Evolutionary conservation across 805 yeast species (phyloP).

Genomic region (Kluyveromyces dobzhanskii): DNA sequence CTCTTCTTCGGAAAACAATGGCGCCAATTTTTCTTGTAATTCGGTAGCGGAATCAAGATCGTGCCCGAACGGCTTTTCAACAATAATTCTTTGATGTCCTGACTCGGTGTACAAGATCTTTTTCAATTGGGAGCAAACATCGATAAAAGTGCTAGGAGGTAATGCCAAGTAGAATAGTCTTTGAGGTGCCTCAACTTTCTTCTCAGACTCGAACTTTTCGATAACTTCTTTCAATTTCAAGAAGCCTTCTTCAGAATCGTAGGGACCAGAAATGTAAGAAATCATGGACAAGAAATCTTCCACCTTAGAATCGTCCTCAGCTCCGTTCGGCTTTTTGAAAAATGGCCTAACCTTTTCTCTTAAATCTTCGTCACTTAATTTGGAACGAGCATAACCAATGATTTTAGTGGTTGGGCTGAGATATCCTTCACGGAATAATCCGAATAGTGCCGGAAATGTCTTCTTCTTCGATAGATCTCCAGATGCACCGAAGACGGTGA

Average conservation of each 20-base stretch:
- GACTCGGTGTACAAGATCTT: slow-evolving; percentile 54
- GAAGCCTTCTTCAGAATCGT: slow-evolving; percentile 76
- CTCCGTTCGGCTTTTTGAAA: slow-evolving; percentile 48
- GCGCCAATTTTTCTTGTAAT: slow-evolving; percentile 69
- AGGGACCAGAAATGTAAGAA: slow-evolving; percentile 67
- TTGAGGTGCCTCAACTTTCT: slow-evolving; percentile 46
- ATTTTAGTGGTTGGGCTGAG: slow-evolving; percentile 64
- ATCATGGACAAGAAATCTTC: slow-evolving; percentile 60
- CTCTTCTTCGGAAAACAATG: slow-evolving; percentile 85
- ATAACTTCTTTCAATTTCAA: slow-evolving; percentile 45
- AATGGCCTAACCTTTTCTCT: slow-evolving; percentile 55
- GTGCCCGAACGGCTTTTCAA: slow-evolving; percentile 96
- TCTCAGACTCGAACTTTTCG: slow-evolving; percentile 47
- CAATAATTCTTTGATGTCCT: slow-evolving; percentile 74
- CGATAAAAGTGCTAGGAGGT: slow-evolving; percentile 86
- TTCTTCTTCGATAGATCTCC: slow-evolving; percentile 95
- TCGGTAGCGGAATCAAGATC: slow-evolving; percentile 74
- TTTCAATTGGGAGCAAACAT: slow-evolving; percentile 69
- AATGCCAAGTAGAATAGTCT: slow-evolving; percentile 87
- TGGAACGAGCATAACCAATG: slow-evolving; percentile 88
- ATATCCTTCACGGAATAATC: slow-evolving; percentile 67
- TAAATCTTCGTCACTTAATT: slow-evolving; percentile 58
- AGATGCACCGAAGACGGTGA: slow-evolving; percentile 89
- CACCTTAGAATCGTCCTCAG: slow-evolving; percentile 33
- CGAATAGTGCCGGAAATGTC: slow-evolving; percentile 82